Evolutionary conservation across 768 basidiomycete species (phyloP), one percentile per base, ranked within the genome.

Genomic region (Exidia glandulosa): DNA sequence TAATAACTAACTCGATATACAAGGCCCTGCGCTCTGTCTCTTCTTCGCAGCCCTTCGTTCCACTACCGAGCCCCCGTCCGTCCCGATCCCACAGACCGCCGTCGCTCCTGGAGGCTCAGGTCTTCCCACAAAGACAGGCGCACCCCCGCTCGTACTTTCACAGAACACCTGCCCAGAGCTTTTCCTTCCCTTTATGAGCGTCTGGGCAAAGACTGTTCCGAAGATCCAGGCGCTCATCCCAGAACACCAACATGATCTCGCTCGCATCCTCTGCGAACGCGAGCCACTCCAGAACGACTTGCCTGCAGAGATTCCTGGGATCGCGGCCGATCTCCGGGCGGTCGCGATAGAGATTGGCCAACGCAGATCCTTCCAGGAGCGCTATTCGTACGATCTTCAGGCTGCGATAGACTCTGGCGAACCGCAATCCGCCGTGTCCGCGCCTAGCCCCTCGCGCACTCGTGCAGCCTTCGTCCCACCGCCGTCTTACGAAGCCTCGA

Each of bases 331-430:
- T 69, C 71, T 94, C n/a, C 80, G 89, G 19, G 86, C 87, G 0
- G 86, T 94, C 0, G 87, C 89, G 0, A 90, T 94, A 55, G 91
- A 93, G 66, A 91, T 94, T 63, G 86, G 87, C 59, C 89, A 90
- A 70, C 72, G 91, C 3, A 75, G 91, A 25, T 85, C 87, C 0
- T 94, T 94, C 72, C 91, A 94, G 69, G 83, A 89, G 63, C 76
- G 87, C 9, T 93, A 87, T 66, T 83, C 82, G 0, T 65, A 71
- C 1, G 91, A 89, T 69, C 70, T 94, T 2, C 89, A 93, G 67
- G 87, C 85, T 1, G 90, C 87, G 0, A 75, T 94, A 48, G 88
- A 92, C 65, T 79, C 84, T 0, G 85, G 87, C 2, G 60, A 62
- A 57, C 69, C 66, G 2, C 62, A 64, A 2, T 54, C 16, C 36